Percentiles rank a stretch among this genome's conserved stretches.
These are phyloP conservation scores for Cardiospermum halicacabum DNA, from an alignment of 345 rosid genomes.

Conservation along the genomic window DNA sequence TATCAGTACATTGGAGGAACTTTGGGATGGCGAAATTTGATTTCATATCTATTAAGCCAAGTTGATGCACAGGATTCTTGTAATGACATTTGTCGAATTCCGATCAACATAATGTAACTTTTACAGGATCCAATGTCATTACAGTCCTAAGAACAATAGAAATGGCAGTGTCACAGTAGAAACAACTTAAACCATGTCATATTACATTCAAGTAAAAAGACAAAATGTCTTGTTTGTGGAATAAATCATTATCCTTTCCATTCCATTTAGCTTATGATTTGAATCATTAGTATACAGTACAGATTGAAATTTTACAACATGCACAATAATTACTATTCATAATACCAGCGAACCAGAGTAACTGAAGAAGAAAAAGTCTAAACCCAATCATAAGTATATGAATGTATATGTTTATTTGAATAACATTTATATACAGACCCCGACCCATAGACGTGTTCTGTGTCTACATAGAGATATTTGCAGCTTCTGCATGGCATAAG, in stretches of 20 bases:
- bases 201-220: too few species aligned
- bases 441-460: not conserved
- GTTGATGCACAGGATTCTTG: not conserved
- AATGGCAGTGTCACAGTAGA: not conserved
- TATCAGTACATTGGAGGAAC: constrained; percentile 30
- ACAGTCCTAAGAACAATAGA: not conserved
- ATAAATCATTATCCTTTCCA: not conserved
- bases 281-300: too few species aligned
- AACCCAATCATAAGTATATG: not conserved
- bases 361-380: not conserved
- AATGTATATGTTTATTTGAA: not conserved
- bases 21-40: constrained; percentile 47
- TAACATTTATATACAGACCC: constrained; percentile 14
- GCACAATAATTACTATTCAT: too few species aligned
- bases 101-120: not conserved
- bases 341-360: not conserved
- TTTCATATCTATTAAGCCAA: not conserved
- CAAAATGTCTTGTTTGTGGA: too few species aligned
- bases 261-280: too few species aligned
- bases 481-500: not conserved
- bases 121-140: not conserved
- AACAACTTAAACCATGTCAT: not conserved
- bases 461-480: constrained; percentile 6
- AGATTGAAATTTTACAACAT: too few species aligned
- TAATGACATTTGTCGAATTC: not conserved